Conservation (phyloP, 108 stramenopile species). For the Licmophora abbreviata region DNA sequence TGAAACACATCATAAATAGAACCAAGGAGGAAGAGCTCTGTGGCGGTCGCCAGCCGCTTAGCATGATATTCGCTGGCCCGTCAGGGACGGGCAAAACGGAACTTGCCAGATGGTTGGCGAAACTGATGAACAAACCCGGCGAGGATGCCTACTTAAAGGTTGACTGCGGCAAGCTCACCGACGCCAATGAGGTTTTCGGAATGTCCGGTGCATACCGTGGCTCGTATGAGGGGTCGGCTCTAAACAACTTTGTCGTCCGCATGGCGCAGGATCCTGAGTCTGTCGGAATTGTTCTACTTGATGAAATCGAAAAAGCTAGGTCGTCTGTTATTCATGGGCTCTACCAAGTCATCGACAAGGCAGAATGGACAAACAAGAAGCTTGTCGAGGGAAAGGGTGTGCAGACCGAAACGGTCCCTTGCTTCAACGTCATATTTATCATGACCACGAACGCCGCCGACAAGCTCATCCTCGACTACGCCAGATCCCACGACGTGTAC, state of each 20-base stretch:
- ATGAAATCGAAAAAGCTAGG: not conserved
- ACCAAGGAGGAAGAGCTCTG: not conserved
- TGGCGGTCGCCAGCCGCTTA: not conserved
- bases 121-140: not conserved
- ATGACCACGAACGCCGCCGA: conserved; percentile 1
- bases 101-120: not conserved
- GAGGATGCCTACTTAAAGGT: not conserved
- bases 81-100: not conserved
- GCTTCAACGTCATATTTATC: not conserved
- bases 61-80: conserved; percentile 1
- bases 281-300: not conserved
- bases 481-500: not conserved
- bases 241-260: not conserved
- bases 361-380: conserved; percentile 1
- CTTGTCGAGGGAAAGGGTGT: not conserved
- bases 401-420: not conserved
- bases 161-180: not conserved
- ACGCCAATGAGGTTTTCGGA: not conserved
- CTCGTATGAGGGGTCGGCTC: not conserved
- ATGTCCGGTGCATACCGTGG: not conserved
- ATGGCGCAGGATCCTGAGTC: not conserved
- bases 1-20: not conserved
- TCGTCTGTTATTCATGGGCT: not conserved
- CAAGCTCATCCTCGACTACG: not conserved
- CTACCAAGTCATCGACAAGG: not conserved